Evolutionary conservation across 805 yeast species (phyloP), one percentile per base, ranked within the genome.

Genomic region (Kodamaea sagamina): DNA sequence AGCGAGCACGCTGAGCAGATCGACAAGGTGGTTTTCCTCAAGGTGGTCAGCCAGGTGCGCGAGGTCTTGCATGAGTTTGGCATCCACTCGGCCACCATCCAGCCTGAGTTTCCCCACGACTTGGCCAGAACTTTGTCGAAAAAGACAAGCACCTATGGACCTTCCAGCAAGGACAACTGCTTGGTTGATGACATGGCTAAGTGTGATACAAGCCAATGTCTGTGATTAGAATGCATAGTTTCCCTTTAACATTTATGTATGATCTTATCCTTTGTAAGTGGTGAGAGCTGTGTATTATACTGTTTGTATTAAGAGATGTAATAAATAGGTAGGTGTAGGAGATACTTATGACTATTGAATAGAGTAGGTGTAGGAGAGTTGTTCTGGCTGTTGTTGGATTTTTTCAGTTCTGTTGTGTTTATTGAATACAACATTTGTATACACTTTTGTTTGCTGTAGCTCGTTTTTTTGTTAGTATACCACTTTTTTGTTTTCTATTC

Each of bases 1-100:
- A 19, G 34, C 18, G 70, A 77, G 8, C 85, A 89, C n/a, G 79
- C 76, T 43, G 72, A 78, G 18, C 57, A 54, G 35, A 57, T 70
- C 39, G 58, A 65, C 52, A 63, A 62, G 47, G 48, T 46, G 21
- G 59, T 53, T 18, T 93, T 89, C 61, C 65, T 84, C 43, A 63
- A 67, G n/a, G 76, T 86, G 39, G 95, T 95, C 6, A 73, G 81
- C 38, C 77, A 78, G 44, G 92, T 92, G 41, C 80, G 93, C 62
- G 78, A 78, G 41, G 82, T 89, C 36, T 74, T 92, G 55, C 96
- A 88, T 55, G 81, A 76, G 19, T 84, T 83, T 58, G 96, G 96
- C 35, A 83, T 92, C 47, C 95, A 90, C 57, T 85, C 93, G 27
- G 96, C 92, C 13, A 92, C 99, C 1, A 90, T 93, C 39, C 99